phyloP scores from a whole-genome alignment of 2,329 filamentous ascomycete genomes.

The Macroventuria anomochaeta region DNA sequence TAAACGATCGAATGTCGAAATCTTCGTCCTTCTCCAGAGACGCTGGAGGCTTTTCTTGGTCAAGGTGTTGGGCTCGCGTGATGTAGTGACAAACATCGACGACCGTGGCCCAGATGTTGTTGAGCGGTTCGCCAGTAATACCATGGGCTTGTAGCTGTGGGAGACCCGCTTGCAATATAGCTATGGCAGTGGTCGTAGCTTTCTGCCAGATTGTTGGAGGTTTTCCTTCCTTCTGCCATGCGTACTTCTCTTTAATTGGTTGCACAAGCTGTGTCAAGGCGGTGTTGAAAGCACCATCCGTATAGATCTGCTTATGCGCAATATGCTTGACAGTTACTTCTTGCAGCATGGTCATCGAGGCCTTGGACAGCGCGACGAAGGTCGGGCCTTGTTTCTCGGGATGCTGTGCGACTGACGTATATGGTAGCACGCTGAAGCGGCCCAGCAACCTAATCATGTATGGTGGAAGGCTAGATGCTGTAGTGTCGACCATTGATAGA shows the following conservation, averaged over 20 bases:
- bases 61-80: slow-evolving; percentile 49
- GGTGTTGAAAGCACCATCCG: slow-evolving; percentile 68
- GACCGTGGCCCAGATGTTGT: slow-evolving; percentile 68
- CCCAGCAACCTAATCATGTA: slow-evolving; percentile 73
- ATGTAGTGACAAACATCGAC: slow-evolving; percentile 48
- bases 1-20: slow-evolving; percentile 82
- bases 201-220: slow-evolving; percentile 77
- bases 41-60: slow-evolving; percentile 38
- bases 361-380: slow-evolving; percentile 88
- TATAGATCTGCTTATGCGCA: slow-evolving; percentile 70
- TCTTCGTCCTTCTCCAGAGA: slow-evolving; percentile 67
- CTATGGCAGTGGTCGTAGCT: slow-evolving; percentile 73
- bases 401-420: slow-evolving; percentile 48
- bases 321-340: slow-evolving; percentile 66
- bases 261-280: slow-evolving; percentile 71
- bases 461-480: slow-evolving; percentile 68
- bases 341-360: slow-evolving; percentile 74
- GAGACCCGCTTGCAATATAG: slow-evolving; percentile 71
- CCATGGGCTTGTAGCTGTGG: slow-evolving; percentile 48
- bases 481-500: slow-evolving; percentile 70
- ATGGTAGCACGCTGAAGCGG: slow-evolving; percentile 74
- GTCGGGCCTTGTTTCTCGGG: slow-evolving; percentile 65
- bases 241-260: slow-evolving; percentile 81
- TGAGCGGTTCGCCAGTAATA: slow-evolving; percentile 46
- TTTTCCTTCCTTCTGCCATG: slow-evolving; percentile 74